Evolutionary conservation across 164 flowering plant species (phyloP), one percentile per base, ranked within the genome.

Genomic region (Stephania cephalantha): DNA sequence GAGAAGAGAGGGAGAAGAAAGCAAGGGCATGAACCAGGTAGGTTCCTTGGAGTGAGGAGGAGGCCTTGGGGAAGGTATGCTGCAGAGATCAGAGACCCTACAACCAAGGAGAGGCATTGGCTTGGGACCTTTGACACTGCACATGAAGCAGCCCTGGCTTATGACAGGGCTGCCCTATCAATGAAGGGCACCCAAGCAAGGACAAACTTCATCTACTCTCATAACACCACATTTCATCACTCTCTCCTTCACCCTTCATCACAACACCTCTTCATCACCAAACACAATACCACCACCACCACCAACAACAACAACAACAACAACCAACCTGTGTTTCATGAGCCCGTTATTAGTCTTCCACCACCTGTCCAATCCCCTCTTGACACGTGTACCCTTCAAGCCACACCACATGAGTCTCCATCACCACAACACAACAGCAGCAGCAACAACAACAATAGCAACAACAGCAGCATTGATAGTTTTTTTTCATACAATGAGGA

Each of bases 31-130:
- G 97, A 93, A 55, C 96, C 99, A 22, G 97, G 99, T 45, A 82
- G 94, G 83, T 95, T 90, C 74, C 90, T 95, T 9, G 99, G 99
- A 1, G 97, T 95, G 11, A 80, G 99, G 50, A 73, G 99, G 48
- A 74, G 97, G 44, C 99, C 99, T 0, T 95, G 99, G 97, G 99
- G 99, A 0, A 77, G 99, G 58, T 95, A 95, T 74, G 99, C 97
- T 7, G 99, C 97, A 3, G 97, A 95, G 73, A 95, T 95, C 9
- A 85, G 99, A 77, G 97, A 95, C 85, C 97, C 97, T 6, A 85
- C 92, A 18, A 95, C 99, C 12, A 95, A 95, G 69, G 97, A 91
- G 74, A 88, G 99, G 73, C 97, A 93, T 70, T 95, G 97, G 99
- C 90, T 95, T 46, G 99, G 99, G 6, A 95, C 99, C 0, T 95